phyloP scores from a whole-genome alignment of 2,329 filamentous ascomycete species.

The Anisogramma anomala region DNA sequence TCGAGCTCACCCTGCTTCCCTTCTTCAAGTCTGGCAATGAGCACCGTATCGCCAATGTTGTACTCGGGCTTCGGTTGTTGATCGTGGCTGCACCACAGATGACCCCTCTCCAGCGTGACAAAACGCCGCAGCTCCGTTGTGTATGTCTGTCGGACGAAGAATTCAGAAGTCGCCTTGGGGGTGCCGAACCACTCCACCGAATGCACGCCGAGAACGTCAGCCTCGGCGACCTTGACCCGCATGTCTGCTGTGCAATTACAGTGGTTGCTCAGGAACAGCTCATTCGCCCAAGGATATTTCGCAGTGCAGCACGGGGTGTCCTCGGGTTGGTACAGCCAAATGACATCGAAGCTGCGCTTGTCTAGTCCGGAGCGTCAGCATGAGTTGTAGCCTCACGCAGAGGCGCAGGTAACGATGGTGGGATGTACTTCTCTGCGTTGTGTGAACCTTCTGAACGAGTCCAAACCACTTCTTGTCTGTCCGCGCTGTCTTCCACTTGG shows the following conservation, averaged over 20 bases:
- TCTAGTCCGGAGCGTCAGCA: no score
- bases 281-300: constrained; percentile 58
- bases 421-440: constrained; percentile 18
- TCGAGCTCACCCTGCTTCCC: constrained; percentile 40
- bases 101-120: constrained; percentile 40
- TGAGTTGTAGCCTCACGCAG: no score
- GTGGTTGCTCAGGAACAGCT: constrained; percentile 66
- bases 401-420: no score
- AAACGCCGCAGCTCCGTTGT: constrained; percentile 48
- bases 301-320: constrained; percentile 60
- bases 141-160: constrained; percentile 64
- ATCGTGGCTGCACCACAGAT: constrained; percentile 42
- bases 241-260: constrained; percentile 51
- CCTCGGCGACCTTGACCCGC: constrained; percentile 32
- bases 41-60: constrained; percentile 47
- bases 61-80: constrained; percentile 24
- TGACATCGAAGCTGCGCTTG: constrained; percentile 43
- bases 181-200: constrained; percentile 45
- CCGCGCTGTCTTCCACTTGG: constrained; percentile 43
- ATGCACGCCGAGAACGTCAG: constrained; percentile 47
- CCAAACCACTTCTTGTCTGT: constrained; percentile 54
- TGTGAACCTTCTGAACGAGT: constrained; percentile 49
- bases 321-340: constrained; percentile 62
- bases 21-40: no score
- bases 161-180: constrained; percentile 34